Evolutionary conservation across 2,329 filamentous ascomycete species (phyloP).

Genomic region (Venturia effusa): DNA sequence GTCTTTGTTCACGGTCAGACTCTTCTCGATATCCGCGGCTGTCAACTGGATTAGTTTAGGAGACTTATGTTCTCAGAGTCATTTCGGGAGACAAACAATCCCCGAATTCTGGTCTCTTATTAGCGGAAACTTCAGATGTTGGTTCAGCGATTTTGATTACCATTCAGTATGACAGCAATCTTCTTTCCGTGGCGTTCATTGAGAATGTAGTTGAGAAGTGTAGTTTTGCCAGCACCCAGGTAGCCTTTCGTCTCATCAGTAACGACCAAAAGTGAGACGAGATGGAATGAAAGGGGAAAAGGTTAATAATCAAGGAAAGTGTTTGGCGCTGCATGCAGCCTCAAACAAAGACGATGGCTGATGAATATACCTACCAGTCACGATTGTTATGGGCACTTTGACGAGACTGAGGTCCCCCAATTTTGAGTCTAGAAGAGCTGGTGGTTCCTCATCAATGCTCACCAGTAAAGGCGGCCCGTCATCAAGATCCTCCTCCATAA

Average conservation of each 20-base stretch:
- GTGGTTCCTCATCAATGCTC: conserved; percentile 33
- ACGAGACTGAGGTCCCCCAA: conserved; percentile 40
- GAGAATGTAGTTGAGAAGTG: conserved; percentile 88
- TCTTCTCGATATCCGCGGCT: conserved; percentile 94
- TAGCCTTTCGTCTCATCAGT: conserved; percentile 51
- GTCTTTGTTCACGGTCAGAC: conserved; percentile 78
- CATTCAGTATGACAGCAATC: conserved; percentile 95
- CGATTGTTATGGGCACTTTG: conserved; percentile 76
- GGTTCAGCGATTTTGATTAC: conserved; percentile 22
- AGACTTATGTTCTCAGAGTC: not conserved
- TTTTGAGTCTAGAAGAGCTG: conserved; percentile 21
- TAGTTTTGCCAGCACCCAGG: conserved; percentile 91
- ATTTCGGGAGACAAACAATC: conserved; percentile 17
- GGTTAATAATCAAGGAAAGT: not conserved
- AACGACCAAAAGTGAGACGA: not conserved
- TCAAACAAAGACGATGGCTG: not conserved
- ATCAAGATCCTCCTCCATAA: conserved; percentile 44
- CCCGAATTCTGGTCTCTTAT: conserved; percentile 23
- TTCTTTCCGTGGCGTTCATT: conserved; percentile 94
- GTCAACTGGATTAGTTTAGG: conserved; percentile 3
- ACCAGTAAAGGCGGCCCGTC: conserved; percentile 52
- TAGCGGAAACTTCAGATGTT: not conserved
- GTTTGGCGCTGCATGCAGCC: no score
- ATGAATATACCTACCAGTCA: conserved; percentile 53
- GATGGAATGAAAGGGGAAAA: not conserved